phyloP scores from a whole-genome alignment of 257 asterid species.

The Rhazya stricta region DNA sequence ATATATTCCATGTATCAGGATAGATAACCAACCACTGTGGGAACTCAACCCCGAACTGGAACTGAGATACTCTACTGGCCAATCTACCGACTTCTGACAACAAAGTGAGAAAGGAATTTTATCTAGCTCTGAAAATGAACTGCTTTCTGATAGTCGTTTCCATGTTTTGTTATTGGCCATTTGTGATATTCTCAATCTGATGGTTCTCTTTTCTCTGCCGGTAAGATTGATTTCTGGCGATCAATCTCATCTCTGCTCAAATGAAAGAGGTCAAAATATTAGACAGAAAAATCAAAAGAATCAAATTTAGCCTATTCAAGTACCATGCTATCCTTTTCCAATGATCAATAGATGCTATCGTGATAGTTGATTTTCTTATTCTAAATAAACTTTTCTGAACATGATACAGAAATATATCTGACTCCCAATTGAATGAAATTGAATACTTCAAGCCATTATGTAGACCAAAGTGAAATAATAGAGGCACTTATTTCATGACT shows the following conservation, averaged over 20 bases:
- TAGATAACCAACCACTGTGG: not conserved
- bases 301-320: not conserved
- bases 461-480: not conserved
- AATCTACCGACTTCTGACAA: not conserved
- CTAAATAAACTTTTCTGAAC: not conserved
- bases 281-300: not conserved
- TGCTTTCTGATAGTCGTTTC: not conserved
- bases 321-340: too few species aligned
- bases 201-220: constrained; percentile 25
- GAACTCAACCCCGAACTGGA: not conserved
- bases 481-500: not conserved
- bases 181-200: constrained; percentile 11
- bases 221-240: constrained; percentile 10
- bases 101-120: not conserved
- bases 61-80: not conserved
- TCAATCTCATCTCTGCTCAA: constrained; percentile 30
- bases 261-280: not conserved
- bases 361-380: not conserved
- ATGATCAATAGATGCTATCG: not conserved
- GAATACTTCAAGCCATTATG: not conserved
- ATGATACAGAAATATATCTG: not conserved
- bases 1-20: not conserved
- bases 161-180: constrained; percentile 16
- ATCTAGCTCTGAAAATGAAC: not conserved
- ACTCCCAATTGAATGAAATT: not conserved